These are phyloP conservation scores for Tolypocladium ophioglossoides DNA, from an alignment of 2,329 filamentous ascomycete genomes.

Conservation along the genomic window DNA sequence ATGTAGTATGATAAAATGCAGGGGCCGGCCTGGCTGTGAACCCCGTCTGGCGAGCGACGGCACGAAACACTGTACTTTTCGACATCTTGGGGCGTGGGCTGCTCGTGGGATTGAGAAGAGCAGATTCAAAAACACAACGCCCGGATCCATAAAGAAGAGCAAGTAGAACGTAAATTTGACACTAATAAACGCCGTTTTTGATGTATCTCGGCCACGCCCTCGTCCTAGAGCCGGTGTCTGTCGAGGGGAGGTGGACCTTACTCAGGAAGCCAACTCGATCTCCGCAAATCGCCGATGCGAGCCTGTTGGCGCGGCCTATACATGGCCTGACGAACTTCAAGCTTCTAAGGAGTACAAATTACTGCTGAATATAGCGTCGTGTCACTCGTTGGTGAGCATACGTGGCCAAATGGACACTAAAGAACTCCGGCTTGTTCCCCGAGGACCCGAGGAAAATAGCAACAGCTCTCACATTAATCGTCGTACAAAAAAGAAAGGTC, in stretches of 20 bases:
- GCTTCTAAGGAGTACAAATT: background rate
- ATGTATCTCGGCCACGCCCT: background rate
- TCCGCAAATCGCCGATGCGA: background rate
- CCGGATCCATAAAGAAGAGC: background rate
- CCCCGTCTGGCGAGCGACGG: too few species aligned
- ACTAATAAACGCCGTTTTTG: background rate
- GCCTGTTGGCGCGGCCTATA: background rate
- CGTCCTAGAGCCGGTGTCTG: background rate
- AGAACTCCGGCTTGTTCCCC: background rate
- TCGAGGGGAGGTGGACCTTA: background rate
- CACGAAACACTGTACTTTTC: too few species aligned
- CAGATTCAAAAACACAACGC: background rate
- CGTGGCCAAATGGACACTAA: background rate
- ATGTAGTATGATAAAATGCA: background rate
- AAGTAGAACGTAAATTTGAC: background rate
- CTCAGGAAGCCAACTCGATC: background rate
- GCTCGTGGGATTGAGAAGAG: background rate
- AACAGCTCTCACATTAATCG: too few species aligned
- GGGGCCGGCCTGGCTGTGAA: background rate
- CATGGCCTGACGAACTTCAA: background rate
- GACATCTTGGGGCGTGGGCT: background rate
- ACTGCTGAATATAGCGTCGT: background rate
- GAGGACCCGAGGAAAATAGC: too few species aligned
- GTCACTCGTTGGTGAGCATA: background rate
- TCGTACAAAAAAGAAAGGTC: background rate